Conservation (phyloP, 257 asterid species). For the Perilla frutescens region DNA sequence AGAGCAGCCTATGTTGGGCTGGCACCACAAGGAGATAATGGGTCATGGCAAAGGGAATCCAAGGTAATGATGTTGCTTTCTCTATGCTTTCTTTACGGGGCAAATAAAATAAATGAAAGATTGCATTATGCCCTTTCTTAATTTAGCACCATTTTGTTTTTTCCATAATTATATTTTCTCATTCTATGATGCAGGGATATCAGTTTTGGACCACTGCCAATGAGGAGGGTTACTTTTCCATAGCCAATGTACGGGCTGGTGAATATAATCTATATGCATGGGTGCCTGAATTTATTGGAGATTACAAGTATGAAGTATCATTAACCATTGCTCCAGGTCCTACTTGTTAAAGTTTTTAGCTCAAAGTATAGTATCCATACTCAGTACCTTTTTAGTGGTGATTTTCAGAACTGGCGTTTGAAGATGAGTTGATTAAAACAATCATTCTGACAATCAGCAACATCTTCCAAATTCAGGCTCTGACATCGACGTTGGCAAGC, state of each 20-base stretch:
- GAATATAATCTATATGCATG: conserved; percentile 68
- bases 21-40: conserved; percentile 68
- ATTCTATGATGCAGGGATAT: conserved; percentile 54
- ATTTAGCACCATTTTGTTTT: neutral
- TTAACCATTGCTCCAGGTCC: conserved; percentile 59
- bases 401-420: neutral
- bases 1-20: conserved; percentile 66
- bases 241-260: conserved; percentile 58
- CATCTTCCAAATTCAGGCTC: conserved; percentile 44
- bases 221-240: conserved; percentile 54
- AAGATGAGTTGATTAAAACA: conserved; percentile 13
- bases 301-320: conserved; percentile 49
- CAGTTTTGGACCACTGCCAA: conserved; percentile 75
- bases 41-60: conserved; percentile 82
- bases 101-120: neutral
- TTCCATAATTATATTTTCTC: conserved; percentile 3
- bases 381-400: neutral
- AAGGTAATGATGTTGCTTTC: conserved; percentile 46
- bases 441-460: conserved; percentile 4
- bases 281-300: conserved; percentile 73
- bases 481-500: conserved; percentile 53
- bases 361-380: conserved; percentile 6
- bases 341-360: conserved; percentile 15
- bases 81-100: neutral
- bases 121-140: neutral